Percentiles rank a stretch among this genome's conserved stretches.
These are phyloP conservation scores for Taiwanofungus camphoratus DNA, from an alignment of 1,284 basidiomycete species.

Conservation along the genomic window DNA sequence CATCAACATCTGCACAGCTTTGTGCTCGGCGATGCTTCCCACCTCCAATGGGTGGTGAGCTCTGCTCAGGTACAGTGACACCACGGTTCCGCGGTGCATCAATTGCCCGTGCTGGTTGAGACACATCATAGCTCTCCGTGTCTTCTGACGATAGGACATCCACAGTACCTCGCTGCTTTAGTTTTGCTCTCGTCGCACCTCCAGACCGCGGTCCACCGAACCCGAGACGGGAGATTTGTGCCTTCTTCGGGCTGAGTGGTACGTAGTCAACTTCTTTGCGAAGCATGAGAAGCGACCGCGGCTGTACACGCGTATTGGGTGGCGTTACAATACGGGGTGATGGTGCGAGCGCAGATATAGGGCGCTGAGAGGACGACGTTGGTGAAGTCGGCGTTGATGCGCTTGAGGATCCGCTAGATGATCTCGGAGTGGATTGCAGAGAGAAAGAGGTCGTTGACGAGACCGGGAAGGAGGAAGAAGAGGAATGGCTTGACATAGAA, in stretches of 20 bases:
- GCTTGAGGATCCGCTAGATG: constrained; percentile 21
- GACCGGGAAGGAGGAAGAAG: constrained; percentile 26
- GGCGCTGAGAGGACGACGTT: constrained; percentile 7
- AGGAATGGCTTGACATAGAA: constrained; percentile 27
- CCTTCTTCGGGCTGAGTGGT: constrained; percentile 63
- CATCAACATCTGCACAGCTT: constrained; percentile 21
- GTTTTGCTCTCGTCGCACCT: neutral
- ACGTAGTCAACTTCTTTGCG: constrained; percentile 65
- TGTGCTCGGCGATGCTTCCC: constrained; percentile 25
- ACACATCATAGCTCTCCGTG: constrained; percentile 11
- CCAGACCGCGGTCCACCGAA: constrained; percentile 22
- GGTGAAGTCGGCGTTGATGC: constrained; percentile 20
- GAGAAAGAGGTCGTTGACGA: constrained; percentile 23
- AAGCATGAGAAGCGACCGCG: constrained; percentile 54
- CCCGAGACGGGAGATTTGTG: constrained; percentile 29
- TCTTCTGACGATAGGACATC: constrained; percentile 13
- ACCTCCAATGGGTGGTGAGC: constrained; percentile 9
- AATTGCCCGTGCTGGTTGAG: constrained; percentile 8
- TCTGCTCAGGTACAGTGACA: constrained; percentile 9
- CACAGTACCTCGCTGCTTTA: constrained; percentile 5
- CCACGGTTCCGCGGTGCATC: constrained; percentile 16
- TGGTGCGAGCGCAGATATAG: constrained; percentile 17
- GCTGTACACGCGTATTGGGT: constrained; percentile 24
- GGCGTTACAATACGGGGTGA: constrained; percentile 18
- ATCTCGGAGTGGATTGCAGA: constrained; percentile 24